A percentile compares a stretch with the other conserved stretches of the same genome.
phyloP scores from a whole-genome alignment of 495 filamentous ascomycete species.

The Aspergillus taichungensis region DNA sequence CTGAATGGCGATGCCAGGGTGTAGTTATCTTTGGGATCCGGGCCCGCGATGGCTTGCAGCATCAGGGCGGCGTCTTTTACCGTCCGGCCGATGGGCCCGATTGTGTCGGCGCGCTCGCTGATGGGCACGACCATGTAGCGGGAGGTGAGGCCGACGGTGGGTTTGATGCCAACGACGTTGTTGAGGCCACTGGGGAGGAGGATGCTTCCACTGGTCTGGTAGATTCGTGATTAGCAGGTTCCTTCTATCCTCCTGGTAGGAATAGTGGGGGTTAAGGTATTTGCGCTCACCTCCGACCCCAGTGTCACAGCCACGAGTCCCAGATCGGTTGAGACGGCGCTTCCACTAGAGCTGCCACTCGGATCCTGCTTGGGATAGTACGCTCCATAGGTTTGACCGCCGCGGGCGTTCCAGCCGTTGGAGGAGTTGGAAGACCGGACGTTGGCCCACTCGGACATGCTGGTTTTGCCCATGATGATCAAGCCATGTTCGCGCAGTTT shows the following conservation, averaged over 20 bases:
- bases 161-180: slow-evolving; percentile 54
- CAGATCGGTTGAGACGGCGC: slow-evolving; percentile 39
- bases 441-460: slow-evolving; percentile 48
- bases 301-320: slow-evolving; percentile 41
- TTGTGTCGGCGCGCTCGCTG: slow-evolving; percentile 52
- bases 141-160: slow-evolving; percentile 60
- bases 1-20: slow-evolving; percentile 42
- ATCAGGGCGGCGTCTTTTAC: slow-evolving; percentile 62
- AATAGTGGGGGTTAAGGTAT: slow-evolving; percentile 24
- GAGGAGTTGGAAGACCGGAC: slow-evolving; percentile 38
- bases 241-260: too few relatives aligned
- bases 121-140: slow-evolving; percentile 54
- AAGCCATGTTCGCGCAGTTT: slow-evolving; percentile 43
- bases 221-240: slow-evolving; percentile 1
- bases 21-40: slow-evolving; percentile 40
- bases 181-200: slow-evolving; percentile 47
- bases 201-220: slow-evolving; percentile 43
- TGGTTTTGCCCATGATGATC: slow-evolving; percentile 48
- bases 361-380: slow-evolving; percentile 46
- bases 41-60: slow-evolving; percentile 52
- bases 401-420: slow-evolving; percentile 48
- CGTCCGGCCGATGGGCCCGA: slow-evolving; percentile 55
- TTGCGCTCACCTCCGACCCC: slow-evolving; percentile 40
- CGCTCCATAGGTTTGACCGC: slow-evolving; percentile 41
- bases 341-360: slow-evolving; percentile 45